Base-by-base conservation (phyloP, 2,329 filamentous ascomycete genomes). In the Meredithiella fracta region DNA sequence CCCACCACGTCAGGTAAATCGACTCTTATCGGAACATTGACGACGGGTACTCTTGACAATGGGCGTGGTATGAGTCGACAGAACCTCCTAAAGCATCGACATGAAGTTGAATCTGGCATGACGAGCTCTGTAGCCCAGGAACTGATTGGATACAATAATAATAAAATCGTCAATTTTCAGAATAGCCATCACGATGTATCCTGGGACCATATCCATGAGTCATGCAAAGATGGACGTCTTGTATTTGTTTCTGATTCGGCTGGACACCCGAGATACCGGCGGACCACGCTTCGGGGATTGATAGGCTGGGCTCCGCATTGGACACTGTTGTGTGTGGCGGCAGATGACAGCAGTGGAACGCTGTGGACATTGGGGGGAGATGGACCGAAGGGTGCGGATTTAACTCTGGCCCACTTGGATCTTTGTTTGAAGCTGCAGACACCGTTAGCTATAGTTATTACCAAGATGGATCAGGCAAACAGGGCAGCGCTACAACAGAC, bases 301-400 rank as follows among this genome's bases (percentile, higher is more conserved):
- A 77, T 98, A 60, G 92, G 90, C 49, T 97, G 92, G 90, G 86
- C 86, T 38, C 92, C 92, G 7, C 89, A 97, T 65, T 98, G 92
- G 83, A 89, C 86, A 1, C 68, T 95, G 22, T 74, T 97, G 1
- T 96, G 94, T 62, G 80, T 97, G 59, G 82, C 88, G 50, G 88
- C 87, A 37, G 85, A 92, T 63, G 84, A 85, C 60, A 73, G 76
- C 9, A 79, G 83, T 11, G 63, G 66, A 49, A 62, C 62, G 15
- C 23, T 14, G 20, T 53, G 51, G 51, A 38, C 29, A 29, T 29
- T 53, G 56, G 20, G 38, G 8, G 17, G 38, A 25, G 20, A 20
- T 23, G 22, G 52, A 17, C 34, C 44, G 47, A 14, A 15, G n/a
- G 47, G 63, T 66, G 73, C 85, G 47, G 85, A 92, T 62, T 72